phyloP scores from a whole-genome alignment of 306 rosid species.

The Cyamopsis tetragonoloba region DNA sequence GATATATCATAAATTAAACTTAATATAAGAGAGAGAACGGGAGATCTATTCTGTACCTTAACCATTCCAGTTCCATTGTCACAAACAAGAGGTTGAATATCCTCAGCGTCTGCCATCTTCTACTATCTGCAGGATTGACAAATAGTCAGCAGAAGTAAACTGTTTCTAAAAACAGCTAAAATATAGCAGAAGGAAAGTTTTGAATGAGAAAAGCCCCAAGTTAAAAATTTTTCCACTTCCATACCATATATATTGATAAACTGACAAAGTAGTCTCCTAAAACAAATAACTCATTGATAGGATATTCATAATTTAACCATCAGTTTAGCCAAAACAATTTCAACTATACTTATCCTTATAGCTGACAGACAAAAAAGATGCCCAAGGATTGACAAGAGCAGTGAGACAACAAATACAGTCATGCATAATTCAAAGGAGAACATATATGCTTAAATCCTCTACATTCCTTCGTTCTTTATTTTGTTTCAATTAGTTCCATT shows the following conservation, averaged over 20 bases:
- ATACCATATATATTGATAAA: neutral
- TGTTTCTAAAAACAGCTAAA: neutral
- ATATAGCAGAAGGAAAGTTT: neutral
- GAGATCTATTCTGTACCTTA: constrained; percentile 50
- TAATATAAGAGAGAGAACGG: neutral
- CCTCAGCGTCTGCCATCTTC: constrained; percentile 96
- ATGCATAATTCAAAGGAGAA: neutral
- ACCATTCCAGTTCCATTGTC: constrained; percentile 99
- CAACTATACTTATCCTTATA: neutral
- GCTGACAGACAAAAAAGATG: neutral
- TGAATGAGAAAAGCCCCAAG: neutral
- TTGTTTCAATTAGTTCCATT: neutral
- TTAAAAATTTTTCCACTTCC: neutral
- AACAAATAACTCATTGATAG: neutral
- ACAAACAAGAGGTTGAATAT: constrained; percentile 98
- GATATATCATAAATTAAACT: neutral
- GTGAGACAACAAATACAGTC: neutral
- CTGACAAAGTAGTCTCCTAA: neutral
- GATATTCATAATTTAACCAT: neutral
- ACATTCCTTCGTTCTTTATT: neutral
- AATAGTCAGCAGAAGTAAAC: constrained; percentile 5
- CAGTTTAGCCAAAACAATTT: constrained; percentile 1
- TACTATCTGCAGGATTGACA: constrained; percentile 31
- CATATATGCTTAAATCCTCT: neutral
- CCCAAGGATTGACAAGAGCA: neutral